phyloP scores from a whole-genome alignment of 192 early-diverging fungal species.

The Funneliformis mosseae region DNA sequence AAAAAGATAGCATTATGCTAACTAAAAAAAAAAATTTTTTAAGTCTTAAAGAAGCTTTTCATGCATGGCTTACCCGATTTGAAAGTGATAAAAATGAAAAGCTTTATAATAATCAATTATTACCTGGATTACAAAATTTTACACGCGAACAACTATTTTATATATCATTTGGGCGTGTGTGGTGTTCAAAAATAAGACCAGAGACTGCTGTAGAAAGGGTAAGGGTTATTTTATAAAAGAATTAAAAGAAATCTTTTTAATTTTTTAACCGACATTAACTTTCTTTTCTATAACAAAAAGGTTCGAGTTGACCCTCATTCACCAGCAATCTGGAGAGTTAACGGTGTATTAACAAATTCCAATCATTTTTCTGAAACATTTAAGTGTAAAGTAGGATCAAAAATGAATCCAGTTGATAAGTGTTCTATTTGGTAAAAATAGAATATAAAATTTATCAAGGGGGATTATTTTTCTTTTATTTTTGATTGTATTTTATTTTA shows the following conservation, averaged over 20 bases:
- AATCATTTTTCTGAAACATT: slow-evolving; percentile 69
- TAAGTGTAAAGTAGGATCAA: slow-evolving; percentile 57
- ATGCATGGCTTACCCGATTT: slow-evolving; percentile 39
- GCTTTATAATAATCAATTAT: slow-evolving; percentile 4
- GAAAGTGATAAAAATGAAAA: slow-evolving; percentile 17
- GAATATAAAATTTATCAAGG: too few species aligned
- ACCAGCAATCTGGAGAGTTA: slow-evolving; percentile 67
- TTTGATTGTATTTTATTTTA: too few species aligned
- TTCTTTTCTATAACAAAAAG: slow-evolving; percentile 19
- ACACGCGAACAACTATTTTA: slow-evolving; percentile 67
- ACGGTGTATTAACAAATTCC: slow-evolving; percentile 68
- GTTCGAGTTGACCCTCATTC: slow-evolving; percentile 69
- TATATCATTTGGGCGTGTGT: slow-evolving; percentile 67
- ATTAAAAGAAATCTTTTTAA: not conserved
- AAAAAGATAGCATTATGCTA: too few species aligned
- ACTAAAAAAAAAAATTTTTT: slow-evolving; percentile 27
- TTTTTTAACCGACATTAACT: not conserved
- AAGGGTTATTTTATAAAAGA: slow-evolving; percentile 23
- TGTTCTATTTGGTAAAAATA: slow-evolving; percentile 39
- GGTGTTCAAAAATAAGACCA: slow-evolving; percentile 58
- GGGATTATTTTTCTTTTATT: too few species aligned
- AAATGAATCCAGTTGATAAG: slow-evolving; percentile 72
- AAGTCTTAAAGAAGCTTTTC: slow-evolving; percentile 47
- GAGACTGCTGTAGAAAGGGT: slow-evolving; percentile 49
- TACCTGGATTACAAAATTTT: slow-evolving; percentile 56